Base-by-base conservation (phyloP, 768 basidiomycete species). In the Termitomyces sp. region DNA sequence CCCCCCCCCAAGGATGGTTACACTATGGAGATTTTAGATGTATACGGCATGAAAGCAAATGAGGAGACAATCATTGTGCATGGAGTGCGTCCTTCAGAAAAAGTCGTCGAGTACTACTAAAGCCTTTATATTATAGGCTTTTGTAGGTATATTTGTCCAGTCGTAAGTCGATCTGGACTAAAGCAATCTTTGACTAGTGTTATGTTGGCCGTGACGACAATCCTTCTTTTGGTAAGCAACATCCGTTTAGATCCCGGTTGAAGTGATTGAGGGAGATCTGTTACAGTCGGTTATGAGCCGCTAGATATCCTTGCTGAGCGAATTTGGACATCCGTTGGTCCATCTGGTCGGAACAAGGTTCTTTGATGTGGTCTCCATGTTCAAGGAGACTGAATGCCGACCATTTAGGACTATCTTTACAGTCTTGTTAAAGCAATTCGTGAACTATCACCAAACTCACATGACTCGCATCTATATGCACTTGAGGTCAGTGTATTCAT, bases 331-430 rank as follows among this genome's bases (percentile, higher is more conserved):
- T 86, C 89, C 0, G 79, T 84, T 0, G 95, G 95, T 0, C 94
- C 94, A 0, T 97, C 94, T 0, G 95, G 95, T 0, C 81, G 75
- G 2, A 98, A 98, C 75, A 95, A 94, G 77, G 94, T 90, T 42
- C 1, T 48, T 56, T 26, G 14, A n/a, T 43, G 13, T 13, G 47
- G 42, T 20, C 20, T 32, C 3, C 3, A 36, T 9, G 4, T 16
- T 37, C 37, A n/a, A 18, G n/a, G 37, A 41, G 37, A 36, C 46
- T 18, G 39, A 43, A 16, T 43, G 27, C 14, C 20, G 14, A 34
- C 22, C 37, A 37, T 12, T 22, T 32, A 95, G 92, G 94, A 97
- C 36, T 98, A 98, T 65, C 75, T 97, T 2, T 96, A 87, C 67
- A 76, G 82, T 12, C 84, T 98, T 1, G 86, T 85, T 0, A 77